Evolutionary conservation across 1,284 basidiomycete species (phyloP).

Genomic region (Fistulinella cinereoalba): DNA sequence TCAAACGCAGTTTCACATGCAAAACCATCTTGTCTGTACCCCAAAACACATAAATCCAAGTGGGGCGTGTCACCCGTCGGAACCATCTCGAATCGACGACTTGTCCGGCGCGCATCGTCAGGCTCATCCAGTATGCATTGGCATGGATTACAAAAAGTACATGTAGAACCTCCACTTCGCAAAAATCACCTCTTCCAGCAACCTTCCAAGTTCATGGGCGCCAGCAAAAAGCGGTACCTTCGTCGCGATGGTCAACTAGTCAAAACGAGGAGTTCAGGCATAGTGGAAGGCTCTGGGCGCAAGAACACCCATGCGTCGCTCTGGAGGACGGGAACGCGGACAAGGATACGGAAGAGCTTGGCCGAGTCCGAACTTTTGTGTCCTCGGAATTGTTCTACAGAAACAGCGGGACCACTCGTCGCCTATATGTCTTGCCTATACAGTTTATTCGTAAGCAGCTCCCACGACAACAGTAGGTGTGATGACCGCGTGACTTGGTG

Average conservation of each 20-base stretch:
- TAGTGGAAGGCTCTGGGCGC: conserved; percentile 34
- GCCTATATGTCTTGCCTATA: conserved; percentile 2
- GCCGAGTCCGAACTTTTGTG: conserved; percentile 85
- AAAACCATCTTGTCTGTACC: not conserved
- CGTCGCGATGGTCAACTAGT: conserved; percentile 40
- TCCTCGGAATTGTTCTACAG: conserved; percentile 66
- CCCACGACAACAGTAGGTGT: conserved; percentile 18
- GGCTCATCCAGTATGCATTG: too few relatives aligned
- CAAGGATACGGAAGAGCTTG: conserved; percentile 75
- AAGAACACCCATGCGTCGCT: conserved; percentile 43
- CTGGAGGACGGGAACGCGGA: conserved; percentile 89
- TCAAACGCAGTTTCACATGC: not conserved
- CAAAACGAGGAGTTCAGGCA: conserved; percentile 37
- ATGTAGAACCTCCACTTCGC: conserved; percentile 26
- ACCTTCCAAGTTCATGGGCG: conserved; percentile 31
- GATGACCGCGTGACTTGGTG: too few relatives aligned
- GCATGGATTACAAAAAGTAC: not conserved
- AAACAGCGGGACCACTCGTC: not conserved
- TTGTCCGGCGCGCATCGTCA: too few relatives aligned
- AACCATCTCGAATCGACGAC: too few relatives aligned
- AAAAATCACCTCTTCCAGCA: conserved; percentile 28
- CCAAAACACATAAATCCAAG: too few relatives aligned
- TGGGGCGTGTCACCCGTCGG: too few relatives aligned
- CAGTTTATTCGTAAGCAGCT: conserved; percentile 24
- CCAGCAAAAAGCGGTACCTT: conserved; percentile 57